Base-by-base conservation (phyloP, 805 yeast genomes). In the Wickerhamomyces silvicola region DNA sequence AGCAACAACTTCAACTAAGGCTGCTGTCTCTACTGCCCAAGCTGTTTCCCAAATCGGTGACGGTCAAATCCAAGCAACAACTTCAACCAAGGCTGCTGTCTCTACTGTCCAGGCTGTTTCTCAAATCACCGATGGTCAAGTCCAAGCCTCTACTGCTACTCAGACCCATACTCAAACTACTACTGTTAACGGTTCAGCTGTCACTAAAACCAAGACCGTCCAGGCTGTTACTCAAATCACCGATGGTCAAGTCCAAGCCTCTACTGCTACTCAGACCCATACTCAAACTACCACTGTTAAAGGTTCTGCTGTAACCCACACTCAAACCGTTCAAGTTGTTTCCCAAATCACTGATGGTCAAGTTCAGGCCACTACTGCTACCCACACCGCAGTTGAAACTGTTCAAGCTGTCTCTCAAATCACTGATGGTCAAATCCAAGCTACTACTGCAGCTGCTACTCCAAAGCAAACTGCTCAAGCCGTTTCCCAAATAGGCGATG, bases 61-160 rank as follows among this genome's bases (percentile, higher is more conserved):
- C 40, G 76, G 76, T 43, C 76, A 71, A 55, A 60, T 70, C 44
- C 76, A 72, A 56, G 60, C 67, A 22, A 62, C 67, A 36, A 63
- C 70, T 37, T 42, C 66, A 19, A 44, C 62, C 32, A 50, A 58
- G 24, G 48, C 60, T 18, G 43, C 55, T 10, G 46, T 50, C 11
- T 36, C 55, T 21, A 48, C 60, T 27, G 59, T 65, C 22, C 52
- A 62, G 28, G 68, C 60, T 25, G 53, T 66, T 22, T 51, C 68
- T 50, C 74, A 67, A 46, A 66, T 67, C 35, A 63, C 65, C 30
- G 74, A 68, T 45, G 72, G 71, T 33, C 68, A 65, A 44, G 56
- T 61, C 35, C 71, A 64, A 49, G n/a, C n/a, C n/a, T 35, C 45
- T 21, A 35, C 43, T n/a, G 10, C 35, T 14, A 44, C 48, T 32